Base-by-base conservation (phyloP, 225 moss, liverwort and hornwort species). In the Physcomitrium patens region DNA sequence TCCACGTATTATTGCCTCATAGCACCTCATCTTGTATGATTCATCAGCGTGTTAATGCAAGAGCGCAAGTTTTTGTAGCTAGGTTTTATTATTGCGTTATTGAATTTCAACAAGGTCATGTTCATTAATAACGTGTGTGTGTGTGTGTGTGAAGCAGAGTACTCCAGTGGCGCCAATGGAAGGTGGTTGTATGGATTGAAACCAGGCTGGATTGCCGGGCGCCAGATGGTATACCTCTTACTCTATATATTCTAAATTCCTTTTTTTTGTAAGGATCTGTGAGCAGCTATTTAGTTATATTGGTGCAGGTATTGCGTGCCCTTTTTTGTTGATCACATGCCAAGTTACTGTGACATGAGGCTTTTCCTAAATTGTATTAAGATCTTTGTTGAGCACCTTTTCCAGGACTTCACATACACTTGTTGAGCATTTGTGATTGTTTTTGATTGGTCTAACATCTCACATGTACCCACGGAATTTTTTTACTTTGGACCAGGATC, bases 401-500 rank as follows among this genome's bases (percentile, higher is more conserved):
- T 20, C 23, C 24, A 22, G 52, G 22, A 73, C 46, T 27, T 61
- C 28, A 12, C n/a, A 42, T 43, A 10, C 26, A 55, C 8, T 57
- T 56, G 31, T 59, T 59, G 14, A 44, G 15, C 23, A 7, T 10
- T 56, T 9, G 24, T 12, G 24, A n/a, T 55, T 63, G 58, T 43
- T 16, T 28, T 64, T 13, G 19, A 64, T 57, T 49, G 16, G 48
- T 70, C 49, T 10, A 58, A 23, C 49, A 80, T 49, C 18, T 75
- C 49, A 13, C 54, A 15, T 48, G 11, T 15, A 52, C 65, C 27
- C n/a, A 73, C 63, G 55, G 54, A 17, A 2, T 24, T 69, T 51
- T n/a, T 47, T 49, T 27, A 60, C 51, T 67, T 60, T 67, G 46
- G 44, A 72, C 70, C 91, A 94, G 93, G 94, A 94, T 76, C 67